These are phyloP conservation scores for Cyberlindnera petersonii DNA, from an alignment of 805 yeast species.

Conservation along the genomic window DNA sequence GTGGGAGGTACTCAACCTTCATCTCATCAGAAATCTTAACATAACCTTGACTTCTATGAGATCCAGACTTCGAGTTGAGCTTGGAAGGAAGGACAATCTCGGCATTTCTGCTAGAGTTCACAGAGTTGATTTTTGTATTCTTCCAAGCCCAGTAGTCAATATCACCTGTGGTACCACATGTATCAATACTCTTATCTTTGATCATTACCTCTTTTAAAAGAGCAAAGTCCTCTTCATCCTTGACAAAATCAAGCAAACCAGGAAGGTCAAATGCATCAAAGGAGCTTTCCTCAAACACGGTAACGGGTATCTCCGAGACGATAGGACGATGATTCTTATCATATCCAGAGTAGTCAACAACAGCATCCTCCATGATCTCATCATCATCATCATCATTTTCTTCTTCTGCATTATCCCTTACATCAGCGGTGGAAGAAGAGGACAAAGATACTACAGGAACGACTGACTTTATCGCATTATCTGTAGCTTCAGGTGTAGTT, in stretches of 20 bases:
- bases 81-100: slow-evolving; percentile 16
- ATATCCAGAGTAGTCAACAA: slow-evolving; percentile 24
- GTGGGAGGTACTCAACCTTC: slow-evolving; percentile 77
- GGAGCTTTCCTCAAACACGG: slow-evolving; percentile 48
- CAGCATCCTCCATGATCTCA: slow-evolving; percentile 18
- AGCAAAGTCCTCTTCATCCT: slow-evolving; percentile 71
- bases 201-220: slow-evolving; percentile 45
- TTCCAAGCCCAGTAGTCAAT: slow-evolving; percentile 64
- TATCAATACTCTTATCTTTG: slow-evolving; percentile 1
- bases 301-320: slow-evolving; percentile 40
- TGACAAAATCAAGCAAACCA: slow-evolving; percentile 49
- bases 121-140: slow-evolving; percentile 32
- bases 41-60: slow-evolving; percentile 73
- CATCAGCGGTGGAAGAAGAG: not conserved
- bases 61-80: slow-evolving; percentile 47
- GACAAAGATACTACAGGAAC: not conserved
- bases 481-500: slow-evolving; percentile 29
- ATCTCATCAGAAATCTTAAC: slow-evolving; percentile 65
- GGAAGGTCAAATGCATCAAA: slow-evolving; percentile 38
- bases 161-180: slow-evolving; percentile 26
- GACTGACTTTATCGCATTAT: slow-evolving; percentile 7
- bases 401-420: slow-evolving; percentile 21
- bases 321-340: slow-evolving; percentile 48
- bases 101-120: slow-evolving; percentile 11
- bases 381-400: slow-evolving; percentile 3